Evolutionary conservation across 202 grass and related monocot genomes (phyloP).

Genomic region (Carex arenaria): DNA sequence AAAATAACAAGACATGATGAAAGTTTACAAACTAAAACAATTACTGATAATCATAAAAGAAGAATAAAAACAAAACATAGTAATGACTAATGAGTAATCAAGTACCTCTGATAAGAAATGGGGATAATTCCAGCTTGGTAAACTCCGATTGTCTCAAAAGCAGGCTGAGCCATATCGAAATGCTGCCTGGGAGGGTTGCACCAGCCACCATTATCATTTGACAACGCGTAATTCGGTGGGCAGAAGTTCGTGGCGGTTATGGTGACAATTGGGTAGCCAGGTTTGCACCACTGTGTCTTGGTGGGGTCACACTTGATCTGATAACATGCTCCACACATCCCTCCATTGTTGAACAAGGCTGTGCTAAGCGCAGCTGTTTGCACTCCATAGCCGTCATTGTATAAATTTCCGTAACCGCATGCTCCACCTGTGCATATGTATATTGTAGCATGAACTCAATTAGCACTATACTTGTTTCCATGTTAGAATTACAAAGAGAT

Average conservation of each 20-base stretch:
- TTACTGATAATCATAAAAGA: not conserved
- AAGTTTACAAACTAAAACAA: not conserved
- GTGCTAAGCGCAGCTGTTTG: constrained; percentile 57
- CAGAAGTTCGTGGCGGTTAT: constrained; percentile 70
- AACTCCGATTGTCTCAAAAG: constrained; percentile 56
- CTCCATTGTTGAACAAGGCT: constrained; percentile 64
- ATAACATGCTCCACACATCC: constrained; percentile 66
- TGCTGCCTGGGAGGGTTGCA: constrained; percentile 71
- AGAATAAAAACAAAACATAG: too few relatives aligned
- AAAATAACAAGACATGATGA: not conserved
- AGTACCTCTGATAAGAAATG: constrained; percentile 45
- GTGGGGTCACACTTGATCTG: constrained; percentile 38
- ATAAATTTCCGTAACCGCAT: constrained; percentile 61
- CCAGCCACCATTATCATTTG: constrained; percentile 54
- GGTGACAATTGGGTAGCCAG: constrained; percentile 26
- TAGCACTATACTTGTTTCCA: not conserved
- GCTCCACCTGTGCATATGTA: constrained; percentile 30
- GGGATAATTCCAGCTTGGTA: constrained; percentile 65
- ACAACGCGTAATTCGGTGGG: constrained; percentile 47
- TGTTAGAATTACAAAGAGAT: not conserved
- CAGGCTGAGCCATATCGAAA: constrained; percentile 92
- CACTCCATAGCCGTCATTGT: constrained; percentile 48
- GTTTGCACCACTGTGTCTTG: constrained; percentile 41
- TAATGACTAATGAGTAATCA: not conserved
- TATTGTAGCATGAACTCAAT: not conserved